Evolutionary conservation across 331 rosid species (phyloP), one percentile per base, ranked within the genome.

Genomic region (Quercus phellos): DNA sequence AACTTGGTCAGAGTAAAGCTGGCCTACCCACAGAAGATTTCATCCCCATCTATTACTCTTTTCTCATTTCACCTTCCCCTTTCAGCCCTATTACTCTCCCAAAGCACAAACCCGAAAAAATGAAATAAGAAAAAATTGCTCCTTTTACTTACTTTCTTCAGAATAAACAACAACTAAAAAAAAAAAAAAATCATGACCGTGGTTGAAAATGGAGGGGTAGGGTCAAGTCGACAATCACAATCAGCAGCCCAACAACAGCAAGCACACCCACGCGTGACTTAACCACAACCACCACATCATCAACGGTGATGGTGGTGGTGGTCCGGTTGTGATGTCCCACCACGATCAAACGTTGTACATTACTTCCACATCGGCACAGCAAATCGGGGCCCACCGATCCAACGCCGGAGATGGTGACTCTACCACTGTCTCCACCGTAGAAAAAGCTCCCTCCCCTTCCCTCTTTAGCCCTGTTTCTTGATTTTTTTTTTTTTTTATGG

Each of bases 361-460:
- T 64, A 56, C 29, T 8, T 30, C 30, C 63, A 19, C 63, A 4
- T 42, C 70, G 18, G 3, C 42, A 17, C 46, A 64, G 70, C 70
- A 64, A 3, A 64, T 64, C 24, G 46, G 21, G 22, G 46, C 70
- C 24, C 70, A 64, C 46, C 13, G 46, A 17, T 64, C 70, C 46
- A 30, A 29, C 24, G 70, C 5, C 19, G 11, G 22, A 3, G 87
- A 24, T 68, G 93, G 87, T 30, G 84, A 76, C 3, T 42, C 50
- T 2, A 73, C 70, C 24, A 83, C 32, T 87, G 79, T 24, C 13
- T 13, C 13, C 30, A 29, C 13, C 14, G 90, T 79, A 30, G 96
- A 89, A 29, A 4, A 29, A 29, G 32, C 4, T 29, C 32, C 32
- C 32, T 29, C 32, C 32, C 32, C 32, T 29, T 29, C 32, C 32